phyloP scores from a whole-genome alignment of 257 asterid genomes.

The Striga asiatica region DNA sequence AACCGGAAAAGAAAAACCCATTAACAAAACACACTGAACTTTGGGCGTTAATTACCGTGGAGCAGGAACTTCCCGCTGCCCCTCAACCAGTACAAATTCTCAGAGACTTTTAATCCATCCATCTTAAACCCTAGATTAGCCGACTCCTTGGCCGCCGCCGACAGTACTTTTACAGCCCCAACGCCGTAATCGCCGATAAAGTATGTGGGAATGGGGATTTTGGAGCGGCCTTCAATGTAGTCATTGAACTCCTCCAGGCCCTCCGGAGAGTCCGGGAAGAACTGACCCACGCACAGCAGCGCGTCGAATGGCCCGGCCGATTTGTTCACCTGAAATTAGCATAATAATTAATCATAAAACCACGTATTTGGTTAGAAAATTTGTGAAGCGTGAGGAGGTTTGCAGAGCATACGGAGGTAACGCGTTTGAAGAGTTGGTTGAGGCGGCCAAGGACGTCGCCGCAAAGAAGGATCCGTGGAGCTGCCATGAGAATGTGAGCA shows the following conservation, averaged over 20 bases:
- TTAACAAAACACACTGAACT: neutral
- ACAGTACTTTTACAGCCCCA: conserved; percentile 49
- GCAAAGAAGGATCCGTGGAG: conserved; percentile 77
- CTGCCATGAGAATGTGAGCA: conserved; percentile 34
- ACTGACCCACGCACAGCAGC: conserved; percentile 86
- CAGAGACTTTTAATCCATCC: conserved; percentile 84
- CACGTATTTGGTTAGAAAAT: neutral
- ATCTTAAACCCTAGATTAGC: conserved; percentile 81
- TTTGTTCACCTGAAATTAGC: conserved; percentile 64
- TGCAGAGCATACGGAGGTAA: conserved; percentile 40
- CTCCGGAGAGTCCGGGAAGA: conserved; percentile 70
- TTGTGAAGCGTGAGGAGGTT: neutral
- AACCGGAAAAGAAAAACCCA: neutral
- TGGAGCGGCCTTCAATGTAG: conserved; percentile 58
- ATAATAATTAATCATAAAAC: neutral
- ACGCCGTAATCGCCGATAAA: conserved; percentile 90
- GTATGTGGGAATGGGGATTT: conserved; percentile 68
- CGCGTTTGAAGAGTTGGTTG: conserved; percentile 77
- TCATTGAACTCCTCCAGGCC: conserved; percentile 67
- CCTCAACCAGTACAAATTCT: conserved; percentile 78
- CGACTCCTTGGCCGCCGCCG: conserved; percentile 51
- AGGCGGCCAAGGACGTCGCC: conserved; percentile 97
- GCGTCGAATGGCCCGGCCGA: conserved; percentile 98
- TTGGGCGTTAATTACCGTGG: conserved; percentile 32
- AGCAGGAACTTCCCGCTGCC: conserved; percentile 87